Evolutionary conservation across 805 yeast species (phyloP), one percentile per base, ranked within the genome.

Genomic region (Metschnikowia noctiluminum): DNA sequence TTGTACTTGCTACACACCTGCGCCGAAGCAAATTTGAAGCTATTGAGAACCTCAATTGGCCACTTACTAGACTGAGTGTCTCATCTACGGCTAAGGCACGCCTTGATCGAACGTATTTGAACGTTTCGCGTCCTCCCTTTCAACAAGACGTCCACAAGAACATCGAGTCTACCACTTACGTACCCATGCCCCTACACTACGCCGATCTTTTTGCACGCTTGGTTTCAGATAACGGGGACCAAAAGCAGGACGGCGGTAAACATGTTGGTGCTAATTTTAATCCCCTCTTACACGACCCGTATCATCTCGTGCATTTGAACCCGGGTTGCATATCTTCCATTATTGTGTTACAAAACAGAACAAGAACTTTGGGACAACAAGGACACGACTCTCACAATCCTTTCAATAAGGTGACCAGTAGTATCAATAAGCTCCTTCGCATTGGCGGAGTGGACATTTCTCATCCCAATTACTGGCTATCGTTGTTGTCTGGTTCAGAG

Each of bases 231-330:
- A 62, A 65, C 27, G 65, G 64, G 40, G 74, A 68, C 39, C 71
- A 70, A 46, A 68, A 66, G 28, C 55, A 70, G 43, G 73, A 68
- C 28, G 79, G 73, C 28, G 48, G 45, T 14, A 75, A 76, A 4
- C 76, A 70, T 28, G 68, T 80, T 16, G 86, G 84, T 0, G 81
- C 84, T 39, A 71, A 71, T 40, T 70, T 80, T 28, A 80, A 78
- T 50, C 81, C 85, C 0, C 61, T 81, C 45, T 51, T 63, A 38
- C 75, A 81, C 5, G 86, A 81, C 56, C 78, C 80, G 1, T 80
- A 76, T 56, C 70, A 71, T 46, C 65, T 71, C 28, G 81, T 80
- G 16, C 80, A 76, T 55, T 62, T 80, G 46, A 79, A 76, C 15
- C 84, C 85, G 0, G 84, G 86, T 0, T 80, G 84, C 53, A 50